Percentiles rank a stretch among this genome's conserved stretches.
Evolutionary conservation across 2,329 filamentous ascomycete species (phyloP).

Genomic region (Ceratocystis cacaofunesta): DNA sequence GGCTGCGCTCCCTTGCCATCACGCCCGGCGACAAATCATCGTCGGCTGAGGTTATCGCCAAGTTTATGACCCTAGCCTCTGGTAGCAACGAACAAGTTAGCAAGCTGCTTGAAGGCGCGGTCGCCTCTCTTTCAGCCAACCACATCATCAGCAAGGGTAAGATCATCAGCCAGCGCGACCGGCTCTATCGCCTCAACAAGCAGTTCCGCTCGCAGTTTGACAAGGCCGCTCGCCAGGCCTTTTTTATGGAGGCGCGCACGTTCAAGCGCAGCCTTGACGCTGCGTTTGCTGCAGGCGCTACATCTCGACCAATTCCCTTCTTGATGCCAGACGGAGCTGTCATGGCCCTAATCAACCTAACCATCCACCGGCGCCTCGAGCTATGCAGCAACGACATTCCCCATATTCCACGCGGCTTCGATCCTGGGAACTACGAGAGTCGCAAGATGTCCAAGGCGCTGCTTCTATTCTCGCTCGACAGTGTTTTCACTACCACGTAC

Average conservation of each 20-base stretch:
- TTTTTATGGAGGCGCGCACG: slow-evolving; percentile 41
- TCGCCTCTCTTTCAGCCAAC: slow-evolving; percentile 34
- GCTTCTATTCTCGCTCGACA: slow-evolving; percentile 48
- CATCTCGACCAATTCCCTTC: slow-evolving; percentile 31
- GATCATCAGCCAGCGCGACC: slow-evolving; percentile 40
- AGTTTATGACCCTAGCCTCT: slow-evolving; percentile 35
- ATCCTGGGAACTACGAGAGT: slow-evolving; percentile 56
- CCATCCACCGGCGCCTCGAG: slow-evolving; percentile 41
- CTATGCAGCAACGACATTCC: slow-evolving; percentile 41
- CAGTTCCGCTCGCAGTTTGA: slow-evolving; percentile 41
- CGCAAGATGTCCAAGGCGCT: slow-evolving; percentile 51
- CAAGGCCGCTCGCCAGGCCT: slow-evolving; percentile 38
- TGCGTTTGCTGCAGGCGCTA: slow-evolving; percentile 23
- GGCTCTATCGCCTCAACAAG: slow-evolving; percentile 49
- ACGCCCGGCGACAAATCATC: slow-evolving; percentile 37
- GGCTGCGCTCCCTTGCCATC: slow-evolving; percentile 44
- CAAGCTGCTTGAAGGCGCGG: slow-evolving; percentile 32
- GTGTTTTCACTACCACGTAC: slow-evolving; percentile 49
- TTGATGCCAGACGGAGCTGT: slow-evolving; percentile 48
- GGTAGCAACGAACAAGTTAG: slow-evolving; percentile 29
- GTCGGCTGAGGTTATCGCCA: slow-evolving; percentile 33
- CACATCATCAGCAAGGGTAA: slow-evolving; percentile 46
- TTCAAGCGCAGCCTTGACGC: slow-evolving; percentile 35
- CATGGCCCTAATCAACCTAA: slow-evolving; percentile 52
- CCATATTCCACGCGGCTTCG: slow-evolving; percentile 53